Base-by-base conservation (phyloP, 2,329 filamentous ascomycete species). In the Colletotrichum endophyticum region DNA sequence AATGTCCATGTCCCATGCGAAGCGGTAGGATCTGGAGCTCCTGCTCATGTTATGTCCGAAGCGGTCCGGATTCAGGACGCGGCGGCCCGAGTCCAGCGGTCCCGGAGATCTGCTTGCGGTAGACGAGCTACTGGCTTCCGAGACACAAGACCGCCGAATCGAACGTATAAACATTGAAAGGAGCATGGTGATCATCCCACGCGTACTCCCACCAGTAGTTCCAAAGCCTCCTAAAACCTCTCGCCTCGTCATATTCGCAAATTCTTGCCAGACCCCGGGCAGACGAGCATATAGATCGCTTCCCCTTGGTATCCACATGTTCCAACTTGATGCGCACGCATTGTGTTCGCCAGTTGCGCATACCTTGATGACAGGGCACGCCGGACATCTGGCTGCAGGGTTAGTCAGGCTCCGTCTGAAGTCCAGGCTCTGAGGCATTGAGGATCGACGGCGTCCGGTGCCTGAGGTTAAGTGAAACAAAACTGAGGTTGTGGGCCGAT, bases 401-500 rank as follows among this genome's bases (percentile, higher is more conserved):
- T 73, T 22, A 68, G 59, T 30, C 63, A 36, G 25, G 27, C 59
- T 36, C 63, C 61, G 36, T 77, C 75, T 32, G 61, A 77, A 71
- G 75, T 75, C 57, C 27, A 36, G 32, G 49, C 34, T 75, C 72
- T 77, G 72, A 66, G 39, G 72, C 75, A 71, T 57, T 70, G 61
- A 63, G 61, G 72, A 62, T 69, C 49, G 62, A 70, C 59, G 62
- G 27, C 28, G 59, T 49, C 66, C 63, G 49, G 62, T 67, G 62
- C 66, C 72, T 67, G 66, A 71, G 16, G 59, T 75, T 70, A 67
- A 75, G 66, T 77, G 75, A 77, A 77, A 77, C 75, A 75, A 75
- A 74, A 75, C 57, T 53, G 74, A 75, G 44, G 66, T 76, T 28
- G 66, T 59, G 74, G 71, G 49, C 63, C 28, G 64, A 73, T 49